Evolutionary conservation across 2,329 filamentous ascomycete species (phyloP), one percentile per base, ranked within the genome.

Genomic region (Monilinia aucupariae): DNA sequence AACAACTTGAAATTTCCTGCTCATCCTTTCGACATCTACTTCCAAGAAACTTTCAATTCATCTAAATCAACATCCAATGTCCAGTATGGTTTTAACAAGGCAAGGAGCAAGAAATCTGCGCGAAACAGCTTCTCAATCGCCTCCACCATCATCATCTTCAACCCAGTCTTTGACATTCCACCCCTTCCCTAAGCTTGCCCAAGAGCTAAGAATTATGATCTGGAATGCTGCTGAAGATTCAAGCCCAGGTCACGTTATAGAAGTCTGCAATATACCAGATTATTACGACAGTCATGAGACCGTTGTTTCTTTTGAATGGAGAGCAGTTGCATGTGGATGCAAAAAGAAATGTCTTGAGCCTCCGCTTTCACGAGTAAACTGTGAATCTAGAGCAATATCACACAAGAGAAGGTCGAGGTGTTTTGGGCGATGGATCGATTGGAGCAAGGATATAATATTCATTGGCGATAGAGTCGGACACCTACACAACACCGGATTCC

Each of bases 401-500:
- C 32, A 15, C 4, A n/a, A 22, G 10, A 30, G 27, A n/a, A 43
- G 43, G 25, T 48, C 51, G 6, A 39, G 4, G 17, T 55, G 39
- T 17, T 58, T 62, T 30, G 52, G 32, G 15, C n/a, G 9, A 7
- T 58, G 41, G 39, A 12, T 62, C 8, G 22, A 62, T 13, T 62
- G 60, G 60, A 12, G 41, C 9, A 62, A 49, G 25, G 52, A 62
- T 12, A 62, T 41, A 6, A 41, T 62, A 48, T 62, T 58, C 13
- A 62, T 62, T 4, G 51, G 60, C 7, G 43, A 48, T 8, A 34
- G 39, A 39, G 60, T 62, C 13, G 60, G 52, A 12, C 51, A 62
- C n/a, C 47, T 62, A 9, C 60, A 62, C n/a, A 62, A 62, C 25
- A 62, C 60, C 4, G 60, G 60, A 3, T 62, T 62, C 25, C 53